Evolutionary conservation across 108 stramenopile species (phyloP).

Genomic region (Fragilaria radians): DNA sequence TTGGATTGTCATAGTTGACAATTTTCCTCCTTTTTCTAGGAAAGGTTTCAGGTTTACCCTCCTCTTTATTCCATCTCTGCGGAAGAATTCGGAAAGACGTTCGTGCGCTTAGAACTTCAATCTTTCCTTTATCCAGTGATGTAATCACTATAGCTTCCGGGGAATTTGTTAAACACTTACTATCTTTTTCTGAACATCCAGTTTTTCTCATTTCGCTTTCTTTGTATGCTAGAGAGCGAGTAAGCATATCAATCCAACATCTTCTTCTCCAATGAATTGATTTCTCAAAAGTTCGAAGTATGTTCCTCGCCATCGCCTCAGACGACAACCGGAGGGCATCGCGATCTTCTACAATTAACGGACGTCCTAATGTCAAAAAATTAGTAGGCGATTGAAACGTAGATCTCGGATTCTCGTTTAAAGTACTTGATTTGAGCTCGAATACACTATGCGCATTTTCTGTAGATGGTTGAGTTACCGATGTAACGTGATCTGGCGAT

Average conservation of each 20-base stretch:
- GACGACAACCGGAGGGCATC: constrained; percentile 57
- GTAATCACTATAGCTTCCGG: constrained; percentile 33
- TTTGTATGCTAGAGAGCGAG: constrained; percentile 39
- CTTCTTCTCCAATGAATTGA: constrained; percentile 69
- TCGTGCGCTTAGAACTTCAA: constrained; percentile 47
- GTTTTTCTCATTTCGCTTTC: constrained; percentile 32
- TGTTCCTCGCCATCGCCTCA: constrained; percentile 69
- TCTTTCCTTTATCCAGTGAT: constrained; percentile 19
- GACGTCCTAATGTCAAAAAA: constrained; percentile 45
- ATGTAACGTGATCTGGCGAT: neutral
- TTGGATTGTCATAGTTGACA: constrained; percentile 18
- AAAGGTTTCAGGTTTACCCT: neutral
- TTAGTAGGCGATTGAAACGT: constrained; percentile 38
- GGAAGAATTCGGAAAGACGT: constrained; percentile 68
- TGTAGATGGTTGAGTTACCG: neutral
- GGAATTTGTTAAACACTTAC: constrained; percentile 19
- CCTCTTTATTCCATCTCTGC: constrained; percentile 10
- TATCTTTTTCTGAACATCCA: constrained; percentile 15
- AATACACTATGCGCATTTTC: too few relatives aligned
- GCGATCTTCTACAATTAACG: constrained; percentile 54
- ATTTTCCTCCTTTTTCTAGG: constrained; percentile 16
- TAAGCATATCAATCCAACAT: constrained; percentile 60
- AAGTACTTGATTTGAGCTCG: too few relatives aligned
- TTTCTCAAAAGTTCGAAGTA: constrained; percentile 67
- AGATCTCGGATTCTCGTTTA: too few relatives aligned